Conservation (phyloP, 2,329 filamentous ascomycete genomes). For the Lasiodiplodia gonubiensis region DNA sequence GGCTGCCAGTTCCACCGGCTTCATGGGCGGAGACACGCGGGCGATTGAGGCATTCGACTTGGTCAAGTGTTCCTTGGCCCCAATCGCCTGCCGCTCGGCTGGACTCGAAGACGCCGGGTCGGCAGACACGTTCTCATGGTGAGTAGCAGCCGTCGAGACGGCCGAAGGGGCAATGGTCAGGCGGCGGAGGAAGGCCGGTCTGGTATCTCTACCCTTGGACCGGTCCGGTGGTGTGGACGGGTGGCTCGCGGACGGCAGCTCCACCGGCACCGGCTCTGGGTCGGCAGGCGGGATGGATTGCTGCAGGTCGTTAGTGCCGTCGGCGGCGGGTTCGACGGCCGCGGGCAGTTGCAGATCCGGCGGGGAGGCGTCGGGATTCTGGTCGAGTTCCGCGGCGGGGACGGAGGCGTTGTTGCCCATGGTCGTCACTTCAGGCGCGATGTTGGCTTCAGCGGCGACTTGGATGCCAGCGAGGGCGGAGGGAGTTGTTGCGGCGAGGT, state of each 20-base stretch:
- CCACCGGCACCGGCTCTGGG: neutral
- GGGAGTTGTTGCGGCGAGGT: constrained; percentile 1
- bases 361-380: neutral
- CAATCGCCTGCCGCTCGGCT: neutral
- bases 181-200: constrained; percentile 24
- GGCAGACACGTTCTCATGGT: constrained; percentile 22
- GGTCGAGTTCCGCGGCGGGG: constrained; percentile 2
- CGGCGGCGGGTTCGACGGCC: neutral
- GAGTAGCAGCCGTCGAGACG: constrained; percentile 7
- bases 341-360: neutral
- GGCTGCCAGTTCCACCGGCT: neutral
- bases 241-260: neutral
- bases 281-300: constrained; percentile 1
- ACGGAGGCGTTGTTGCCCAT: constrained; percentile 21
- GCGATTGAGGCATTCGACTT: constrained; percentile 10
- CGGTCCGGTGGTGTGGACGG: neutral
- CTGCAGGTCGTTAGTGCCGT: constrained; percentile 15
- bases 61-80: constrained; percentile 20
- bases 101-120: constrained; percentile 5
- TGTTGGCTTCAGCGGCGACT: neutral
- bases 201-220: constrained; percentile 2
- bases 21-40: constrained; percentile 8
- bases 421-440: constrained; percentile 11
- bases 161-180: constrained; percentile 13
- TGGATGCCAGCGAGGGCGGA: neutral